Base-by-base conservation (phyloP, 371 early-diverging fungal genomes). In the Aphelidium insulamus region DNA sequence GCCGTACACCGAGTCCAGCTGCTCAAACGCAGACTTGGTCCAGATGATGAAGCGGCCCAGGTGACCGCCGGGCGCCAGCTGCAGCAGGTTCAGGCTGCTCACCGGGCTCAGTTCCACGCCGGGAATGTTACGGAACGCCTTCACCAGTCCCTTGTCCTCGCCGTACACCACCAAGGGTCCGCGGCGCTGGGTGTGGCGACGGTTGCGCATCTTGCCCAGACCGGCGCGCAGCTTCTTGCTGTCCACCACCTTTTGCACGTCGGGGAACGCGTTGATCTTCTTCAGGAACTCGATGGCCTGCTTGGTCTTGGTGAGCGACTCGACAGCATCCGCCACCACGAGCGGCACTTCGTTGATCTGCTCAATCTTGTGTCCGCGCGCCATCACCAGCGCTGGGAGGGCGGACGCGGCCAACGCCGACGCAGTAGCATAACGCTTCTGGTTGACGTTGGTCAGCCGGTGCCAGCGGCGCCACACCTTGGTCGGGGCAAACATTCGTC, bases 401-500 rank as follows among this genome's bases (percentile, higher is more conserved):
- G 94, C 94, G 51, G 94, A 79, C 49, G 98, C 98, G 47, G 99
- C 97, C 52, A 99, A 68, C 44, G 94, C 92, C 49, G 98, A 98
- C 34, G 78, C 92, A 43, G 82, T 80, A 32, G 97, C 98, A 67
- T 74, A 91, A 59, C 97, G 84, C 77, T 82, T 86, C 68, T 88
- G 82, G 82, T 86, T 92, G 54, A 74, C 55, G 80, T 83, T 88
- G 59, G 82, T 82, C 79, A 95, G 92, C 55, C 92, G 69, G 69
- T 95, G 87, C 99, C 99, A 99, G 77, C 90, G 94, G 74, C 98
- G 78, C 81, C 86, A 92, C 60, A 80, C 78, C 75, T 90, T 98
- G 68, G 95, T 99, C 32, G 99, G 99, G 49, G 97, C 92, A 55
- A 97, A 98, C 97, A 98, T 97, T 55, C 98, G 84, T 62, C 99